Evolutionary conservation across 805 yeast genomes (phyloP).

Genomic region (Saccharomycopsis sp.): DNA sequence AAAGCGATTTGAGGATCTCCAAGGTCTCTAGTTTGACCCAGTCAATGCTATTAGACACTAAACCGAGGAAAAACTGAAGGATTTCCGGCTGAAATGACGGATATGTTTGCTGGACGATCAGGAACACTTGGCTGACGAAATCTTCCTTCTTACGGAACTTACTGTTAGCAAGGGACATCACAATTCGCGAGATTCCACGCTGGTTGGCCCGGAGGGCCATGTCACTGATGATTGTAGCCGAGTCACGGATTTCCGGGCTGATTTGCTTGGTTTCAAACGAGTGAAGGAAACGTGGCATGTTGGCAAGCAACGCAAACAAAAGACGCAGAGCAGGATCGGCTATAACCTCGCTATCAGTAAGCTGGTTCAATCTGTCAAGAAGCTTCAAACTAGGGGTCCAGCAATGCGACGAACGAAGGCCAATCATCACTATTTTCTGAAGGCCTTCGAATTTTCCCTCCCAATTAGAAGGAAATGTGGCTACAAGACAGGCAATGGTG

Average conservation of each 20-base stretch:
- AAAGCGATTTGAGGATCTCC: constrained; percentile 62
- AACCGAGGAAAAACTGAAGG: constrained; percentile 68
- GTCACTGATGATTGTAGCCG: constrained; percentile 50
- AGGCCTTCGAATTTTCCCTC: constrained; percentile 90
- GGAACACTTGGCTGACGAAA: constrained; percentile 73
- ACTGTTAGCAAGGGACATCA: constrained; percentile 68
- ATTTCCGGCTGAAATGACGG: constrained; percentile 69
- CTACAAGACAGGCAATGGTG: constrained; percentile 72
- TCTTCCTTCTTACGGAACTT: constrained; percentile 88
- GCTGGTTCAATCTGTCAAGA: constrained; percentile 59
- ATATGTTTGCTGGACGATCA: constrained; percentile 66
- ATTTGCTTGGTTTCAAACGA: constrained; percentile 58
- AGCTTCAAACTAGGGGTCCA: constrained; percentile 72
- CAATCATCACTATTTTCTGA: constrained; percentile 71
- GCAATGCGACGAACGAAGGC: constrained; percentile 74
- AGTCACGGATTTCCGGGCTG: constrained; percentile 41
- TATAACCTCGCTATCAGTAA: constrained; percentile 69
- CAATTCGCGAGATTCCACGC: constrained; percentile 58
- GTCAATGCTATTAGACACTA: constrained; percentile 64
- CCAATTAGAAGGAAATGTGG: constrained; percentile 93
- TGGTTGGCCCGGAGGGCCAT: constrained; percentile 56
- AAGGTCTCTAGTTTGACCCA: constrained; percentile 83
- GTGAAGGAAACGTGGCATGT: constrained; percentile 78
- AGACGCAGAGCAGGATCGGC: constrained; percentile 61
- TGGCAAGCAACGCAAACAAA: constrained; percentile 65